A percentile compares a stretch with the other conserved stretches of the same genome.
These are phyloP conservation scores for Jaltomata sinuosa DNA, from an alignment of 257 asterid genomes.

Conservation along the genomic window DNA sequence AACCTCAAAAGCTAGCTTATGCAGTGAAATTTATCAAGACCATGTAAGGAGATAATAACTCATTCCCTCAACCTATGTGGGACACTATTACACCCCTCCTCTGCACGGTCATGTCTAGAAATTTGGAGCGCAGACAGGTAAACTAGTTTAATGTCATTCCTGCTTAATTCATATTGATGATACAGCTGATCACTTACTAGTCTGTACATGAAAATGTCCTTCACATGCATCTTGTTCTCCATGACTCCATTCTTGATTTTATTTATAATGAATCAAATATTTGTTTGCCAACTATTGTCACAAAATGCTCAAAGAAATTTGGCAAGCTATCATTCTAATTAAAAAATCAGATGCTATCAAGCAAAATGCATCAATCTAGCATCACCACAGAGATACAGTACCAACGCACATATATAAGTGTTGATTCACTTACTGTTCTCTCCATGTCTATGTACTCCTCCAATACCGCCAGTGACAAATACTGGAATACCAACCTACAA, in stretches of 20 bases:
- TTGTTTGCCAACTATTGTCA: background rate
- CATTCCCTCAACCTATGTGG: background rate
- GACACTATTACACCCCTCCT: background rate
- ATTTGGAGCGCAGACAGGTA: background rate
- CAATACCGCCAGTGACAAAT: conserved; percentile 95
- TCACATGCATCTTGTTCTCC: background rate
- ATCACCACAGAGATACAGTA: background rate
- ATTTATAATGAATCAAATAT: background rate
- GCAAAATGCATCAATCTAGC: background rate
- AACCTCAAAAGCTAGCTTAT: background rate
- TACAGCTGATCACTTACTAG: background rate
- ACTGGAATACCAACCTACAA: conserved; percentile 80
- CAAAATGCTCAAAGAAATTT: background rate
- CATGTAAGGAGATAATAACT: background rate
- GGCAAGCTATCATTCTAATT: background rate
- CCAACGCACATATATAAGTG: background rate
- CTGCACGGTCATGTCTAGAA: background rate
- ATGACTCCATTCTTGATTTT: background rate
- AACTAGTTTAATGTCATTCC: background rate
- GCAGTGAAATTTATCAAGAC: background rate
- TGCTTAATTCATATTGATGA: background rate
- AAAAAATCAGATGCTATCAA: background rate
- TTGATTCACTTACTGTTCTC: conserved; percentile 55
- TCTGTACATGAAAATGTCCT: background rate
- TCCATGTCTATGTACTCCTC: conserved; percentile 96